phyloP scores from a whole-genome alignment of 1,284 basidiomycete species.

The Schizophyllum commune region DNA sequence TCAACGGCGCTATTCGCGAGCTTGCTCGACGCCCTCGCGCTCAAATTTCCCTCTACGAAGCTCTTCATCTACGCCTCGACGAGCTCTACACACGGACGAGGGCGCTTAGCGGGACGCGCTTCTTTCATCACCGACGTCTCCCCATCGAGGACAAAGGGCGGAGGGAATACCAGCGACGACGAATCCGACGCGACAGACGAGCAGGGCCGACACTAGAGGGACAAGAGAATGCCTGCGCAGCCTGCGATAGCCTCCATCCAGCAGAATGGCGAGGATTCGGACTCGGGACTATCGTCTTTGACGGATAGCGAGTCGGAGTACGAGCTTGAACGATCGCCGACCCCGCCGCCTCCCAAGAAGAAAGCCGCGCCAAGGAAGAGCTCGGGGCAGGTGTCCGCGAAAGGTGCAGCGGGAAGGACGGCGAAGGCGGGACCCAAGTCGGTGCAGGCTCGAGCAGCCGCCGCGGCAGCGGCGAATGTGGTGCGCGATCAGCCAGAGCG shows the following conservation, averaged over 20 bases:
- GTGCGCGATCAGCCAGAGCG: too few species aligned
- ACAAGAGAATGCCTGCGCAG: too few species aligned
- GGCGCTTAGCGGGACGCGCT: background rate
- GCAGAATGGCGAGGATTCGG: background rate
- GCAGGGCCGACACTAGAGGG: too few species aligned
- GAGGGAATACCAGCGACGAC: too few species aligned
- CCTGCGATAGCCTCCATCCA: too few species aligned
- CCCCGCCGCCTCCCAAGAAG: background rate
- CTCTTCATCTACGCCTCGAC: background rate
- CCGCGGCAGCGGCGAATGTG: too few species aligned
- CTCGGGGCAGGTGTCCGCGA: background rate
- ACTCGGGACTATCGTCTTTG: background rate
- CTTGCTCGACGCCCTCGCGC: too few species aligned
- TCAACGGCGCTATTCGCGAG: background rate
- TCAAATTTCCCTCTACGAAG: too few species aligned
- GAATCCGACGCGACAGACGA: too few species aligned
- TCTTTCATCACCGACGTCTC: too few species aligned
- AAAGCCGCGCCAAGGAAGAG: background rate
- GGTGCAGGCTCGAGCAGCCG: background rate
- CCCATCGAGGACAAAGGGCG: too few species aligned
- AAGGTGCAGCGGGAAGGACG: background rate
- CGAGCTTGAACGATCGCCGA: background rate
- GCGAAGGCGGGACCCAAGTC: background rate
- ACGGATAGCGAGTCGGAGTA: background rate
- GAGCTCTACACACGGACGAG: background rate